Evolutionary conservation across 2,329 filamentous ascomycete genomes (phyloP), one percentile per base, ranked within the genome.

Genomic region (Cladobotryum protrusum): DNA sequence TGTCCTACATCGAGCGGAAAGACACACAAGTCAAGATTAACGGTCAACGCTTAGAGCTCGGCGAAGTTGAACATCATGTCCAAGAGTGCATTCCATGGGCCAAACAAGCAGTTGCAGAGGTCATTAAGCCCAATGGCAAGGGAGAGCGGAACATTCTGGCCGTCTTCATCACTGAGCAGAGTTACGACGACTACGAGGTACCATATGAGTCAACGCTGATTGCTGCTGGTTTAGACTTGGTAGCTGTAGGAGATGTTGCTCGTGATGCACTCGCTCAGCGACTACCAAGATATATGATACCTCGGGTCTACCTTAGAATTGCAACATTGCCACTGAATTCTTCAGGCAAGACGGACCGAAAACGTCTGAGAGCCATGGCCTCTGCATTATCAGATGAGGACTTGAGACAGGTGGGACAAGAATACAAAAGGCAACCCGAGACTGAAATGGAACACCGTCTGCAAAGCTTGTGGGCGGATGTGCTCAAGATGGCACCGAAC

Each of bases 21-120:
- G 80, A 84, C 54, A 71, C 71, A 0, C 80, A 83, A 58, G 71
- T 83, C 44, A 84, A 84, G 59, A 63, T 84, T 8, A 71, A 74
- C 12, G 83, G 83, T 12, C 81, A 76, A 50, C 65, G 79, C 32
- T 69, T 81, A 37, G 83, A 79, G 62, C 67, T 78, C 4, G 59
- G 55, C 0, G 67, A 67, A 15, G 53, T 66, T 5, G 47, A 49
- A 18, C 36, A 49, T 18, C 34, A 18, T 29, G 35, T 47, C 1
- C 11, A 32, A 15, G 34, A 47, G 36, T 40, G 34, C 5, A 24
- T 47, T 9, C 45, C 45, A 14, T 8, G 4, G 3, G 36, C 36
- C 4, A 32, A 8, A 7, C 4, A 47, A 24, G 18, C 32, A 2
- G n/a, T 40, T 7, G 45, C 35, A n/a, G 45, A 47, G 33, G 35